Evolutionary conservation across 2,329 filamentous ascomycete species (phyloP).

Genomic region (Pseudogymnoascus pannorum): DNA sequence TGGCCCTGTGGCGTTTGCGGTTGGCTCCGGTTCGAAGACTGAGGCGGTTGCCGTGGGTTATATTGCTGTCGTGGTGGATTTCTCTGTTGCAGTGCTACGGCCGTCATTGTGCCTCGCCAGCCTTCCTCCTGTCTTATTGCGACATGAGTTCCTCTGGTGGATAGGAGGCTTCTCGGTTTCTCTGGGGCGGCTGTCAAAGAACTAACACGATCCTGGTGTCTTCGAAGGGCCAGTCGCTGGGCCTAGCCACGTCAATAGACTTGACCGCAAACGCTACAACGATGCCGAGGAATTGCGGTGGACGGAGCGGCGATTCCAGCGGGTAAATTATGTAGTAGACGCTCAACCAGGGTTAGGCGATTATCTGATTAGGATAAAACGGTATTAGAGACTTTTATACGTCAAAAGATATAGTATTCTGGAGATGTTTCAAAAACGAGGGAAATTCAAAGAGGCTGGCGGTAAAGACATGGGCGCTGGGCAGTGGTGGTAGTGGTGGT

Average conservation of each 20-base stretch:
- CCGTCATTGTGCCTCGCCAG: conserved; percentile 26
- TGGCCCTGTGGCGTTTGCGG: conserved; percentile 4
- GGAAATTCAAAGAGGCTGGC: neutral
- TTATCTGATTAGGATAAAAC: neutral
- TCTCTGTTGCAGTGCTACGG: conserved; percentile 26
- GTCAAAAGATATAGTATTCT: conserved; percentile 1
- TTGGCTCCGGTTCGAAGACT: conserved; percentile 11
- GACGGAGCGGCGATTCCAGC: neutral
- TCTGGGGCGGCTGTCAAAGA: neutral
- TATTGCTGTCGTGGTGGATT: conserved; percentile 24
- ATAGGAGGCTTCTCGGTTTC: neutral
- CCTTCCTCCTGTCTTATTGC: conserved; percentile 7
- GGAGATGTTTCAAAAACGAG: neutral
- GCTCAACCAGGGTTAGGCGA: neutral
- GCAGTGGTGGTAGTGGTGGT: neutral
- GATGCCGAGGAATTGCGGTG: conserved; percentile 4
- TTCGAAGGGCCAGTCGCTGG: neutral
- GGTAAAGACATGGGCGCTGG: neutral
- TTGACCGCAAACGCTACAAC: conserved; percentile 1
- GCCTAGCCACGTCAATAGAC: neutral
- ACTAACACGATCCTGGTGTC: neutral
- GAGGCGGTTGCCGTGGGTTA: conserved; percentile 23
- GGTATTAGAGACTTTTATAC: conserved; percentile 5
- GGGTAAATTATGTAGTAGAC: neutral
- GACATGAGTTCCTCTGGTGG: neutral